Evolutionary conservation across 1,284 basidiomycete species (phyloP).

Genomic region (Trametes sp.): DNA sequence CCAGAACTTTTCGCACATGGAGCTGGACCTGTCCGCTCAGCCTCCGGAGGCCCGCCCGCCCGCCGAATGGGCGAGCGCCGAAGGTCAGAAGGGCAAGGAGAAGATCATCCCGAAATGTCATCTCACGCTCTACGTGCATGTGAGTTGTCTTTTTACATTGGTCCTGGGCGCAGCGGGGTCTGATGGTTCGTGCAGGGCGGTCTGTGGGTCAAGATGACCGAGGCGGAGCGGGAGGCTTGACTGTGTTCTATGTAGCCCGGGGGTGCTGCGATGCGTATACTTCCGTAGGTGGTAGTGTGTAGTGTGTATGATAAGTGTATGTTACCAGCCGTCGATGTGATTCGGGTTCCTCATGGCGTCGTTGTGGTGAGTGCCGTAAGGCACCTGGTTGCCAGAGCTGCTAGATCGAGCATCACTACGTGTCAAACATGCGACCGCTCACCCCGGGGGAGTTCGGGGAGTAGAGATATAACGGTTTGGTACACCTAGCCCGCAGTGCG

Average conservation of each 20-base stretch:
- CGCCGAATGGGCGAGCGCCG: constrained; percentile 28
- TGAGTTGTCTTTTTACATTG: constrained; percentile 9
- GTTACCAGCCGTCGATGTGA: background rate
- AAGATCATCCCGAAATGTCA: constrained; percentile 31
- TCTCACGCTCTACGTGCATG: constrained; percentile 30
- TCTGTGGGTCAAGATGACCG: constrained; percentile 39
- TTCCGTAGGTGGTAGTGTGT: constrained; percentile 1
- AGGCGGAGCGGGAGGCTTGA: constrained; percentile 29
- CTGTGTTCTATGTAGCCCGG: too few species aligned
- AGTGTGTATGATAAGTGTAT: background rate
- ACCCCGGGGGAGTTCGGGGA: background rate
- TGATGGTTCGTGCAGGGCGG: constrained; percentile 32
- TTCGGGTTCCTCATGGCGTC: background rate
- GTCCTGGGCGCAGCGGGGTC: background rate
- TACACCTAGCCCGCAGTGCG: too few species aligned
- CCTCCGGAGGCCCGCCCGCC: constrained; percentile 30
- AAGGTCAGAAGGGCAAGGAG: constrained; percentile 29
- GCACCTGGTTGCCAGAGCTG: background rate
- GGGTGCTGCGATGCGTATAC: too few species aligned
- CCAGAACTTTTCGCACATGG: constrained; percentile 57
- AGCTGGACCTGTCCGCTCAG: constrained; percentile 42
- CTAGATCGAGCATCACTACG: constrained; percentile 13
- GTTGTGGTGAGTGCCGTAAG: constrained; percentile 12
- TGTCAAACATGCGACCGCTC: background rate
- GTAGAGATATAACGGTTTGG: background rate